Conservation (phyloP, 208 protist species). For the Leishmania mexicana region DNA sequence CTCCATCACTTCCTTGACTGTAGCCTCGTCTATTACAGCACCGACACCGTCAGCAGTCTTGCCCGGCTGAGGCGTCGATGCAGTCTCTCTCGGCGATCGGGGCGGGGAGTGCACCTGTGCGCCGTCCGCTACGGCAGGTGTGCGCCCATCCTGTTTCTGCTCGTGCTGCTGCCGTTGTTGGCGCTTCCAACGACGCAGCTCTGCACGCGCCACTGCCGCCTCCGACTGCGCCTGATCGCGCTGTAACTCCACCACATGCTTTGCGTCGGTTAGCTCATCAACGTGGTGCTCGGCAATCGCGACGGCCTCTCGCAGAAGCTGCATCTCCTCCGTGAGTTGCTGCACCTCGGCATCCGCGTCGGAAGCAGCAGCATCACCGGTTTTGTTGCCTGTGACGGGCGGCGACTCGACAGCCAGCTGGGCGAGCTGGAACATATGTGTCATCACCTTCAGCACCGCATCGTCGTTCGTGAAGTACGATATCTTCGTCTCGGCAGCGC, state of each 20-base stretch:
- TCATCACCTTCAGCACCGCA: conserved; percentile 61
- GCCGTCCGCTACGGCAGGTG: not conserved
- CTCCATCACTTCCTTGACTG: conserved; percentile 47
- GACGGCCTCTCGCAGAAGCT: conserved; percentile 47
- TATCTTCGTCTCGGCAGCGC: conserved; percentile 27
- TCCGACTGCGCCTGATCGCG: conserved; percentile 78
- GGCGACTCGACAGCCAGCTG: conserved; percentile 28
- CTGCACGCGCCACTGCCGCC: conserved; percentile 66
- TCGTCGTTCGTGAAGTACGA: conserved; percentile 57
- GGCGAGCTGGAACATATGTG: conserved; percentile 76
- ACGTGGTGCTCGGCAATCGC: conserved; percentile 50
- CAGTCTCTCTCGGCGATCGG: not conserved
- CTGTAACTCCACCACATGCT: conserved; percentile 41
- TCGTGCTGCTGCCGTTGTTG: conserved; percentile 24
- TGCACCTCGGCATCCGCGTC: conserved; percentile 9
- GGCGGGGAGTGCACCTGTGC: not conserved
- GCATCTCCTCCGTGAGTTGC: conserved; percentile 41
- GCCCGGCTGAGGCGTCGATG: not conserved
- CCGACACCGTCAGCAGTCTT: not conserved
- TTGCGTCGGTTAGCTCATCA: conserved; percentile 23
- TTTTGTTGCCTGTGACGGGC: not conserved
- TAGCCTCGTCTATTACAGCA: conserved; percentile 33
- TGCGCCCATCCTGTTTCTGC: not conserved
- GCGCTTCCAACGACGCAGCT: conserved; percentile 71
- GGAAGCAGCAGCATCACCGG: not conserved